Conservation (phyloP, 1,139 yeast genomes). For the Petasospora rhodanensis region DNA sequence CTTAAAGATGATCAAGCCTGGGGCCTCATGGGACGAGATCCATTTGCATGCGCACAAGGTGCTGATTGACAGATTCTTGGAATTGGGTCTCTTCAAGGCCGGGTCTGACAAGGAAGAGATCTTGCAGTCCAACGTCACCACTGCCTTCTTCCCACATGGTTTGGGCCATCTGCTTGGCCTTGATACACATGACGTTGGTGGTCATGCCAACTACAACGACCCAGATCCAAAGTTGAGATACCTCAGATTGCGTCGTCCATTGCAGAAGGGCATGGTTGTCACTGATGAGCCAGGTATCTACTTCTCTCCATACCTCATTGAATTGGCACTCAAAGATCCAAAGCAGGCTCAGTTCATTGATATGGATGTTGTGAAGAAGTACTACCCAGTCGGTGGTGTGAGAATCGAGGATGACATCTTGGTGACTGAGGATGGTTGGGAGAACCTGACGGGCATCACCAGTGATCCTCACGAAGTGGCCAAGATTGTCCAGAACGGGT, state of each 20-base stretch:
- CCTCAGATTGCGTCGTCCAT: slow-evolving; percentile 72
- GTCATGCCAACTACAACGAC: slow-evolving; percentile 79
- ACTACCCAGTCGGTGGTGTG: slow-evolving; percentile 90
- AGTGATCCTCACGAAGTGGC: slow-evolving; percentile 81
- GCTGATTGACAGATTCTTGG: slow-evolving; percentile 63
- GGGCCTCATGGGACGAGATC: slow-evolving; percentile 78
- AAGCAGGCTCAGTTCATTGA: slow-evolving; percentile 59
- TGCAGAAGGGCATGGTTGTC: slow-evolving; percentile 75
- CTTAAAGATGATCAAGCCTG: slow-evolving; percentile 71
- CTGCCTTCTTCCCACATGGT: slow-evolving; percentile 90
- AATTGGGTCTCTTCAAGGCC: slow-evolving; percentile 77
- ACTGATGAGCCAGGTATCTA: slow-evolving; percentile 96
- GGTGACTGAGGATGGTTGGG: slow-evolving; percentile 71
- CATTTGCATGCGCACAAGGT: slow-evolving; percentile 78
- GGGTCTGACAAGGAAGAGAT: slow-evolving; percentile 63
- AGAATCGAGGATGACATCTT: slow-evolving; percentile 92
- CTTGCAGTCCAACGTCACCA: slow-evolving; percentile 63
- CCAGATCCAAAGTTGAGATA: slow-evolving; percentile 69
- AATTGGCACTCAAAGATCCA: slow-evolving; percentile 57
- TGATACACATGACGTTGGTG: slow-evolving; percentile 97
- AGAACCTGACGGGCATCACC: slow-evolving; percentile 77
- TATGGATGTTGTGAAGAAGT: slow-evolving; percentile 61
- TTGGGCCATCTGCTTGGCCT: slow-evolving; percentile 89
- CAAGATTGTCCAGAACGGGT: slow-evolving; percentile 67
- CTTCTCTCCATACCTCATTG: slow-evolving; percentile 77